A percentile compares a stretch with the other conserved stretches of the same genome.
These are phyloP conservation scores for Neofusicoccum kwambonambiense DNA, from an alignment of 2,329 filamentous ascomycete genomes.

Conservation along the genomic window DNA sequence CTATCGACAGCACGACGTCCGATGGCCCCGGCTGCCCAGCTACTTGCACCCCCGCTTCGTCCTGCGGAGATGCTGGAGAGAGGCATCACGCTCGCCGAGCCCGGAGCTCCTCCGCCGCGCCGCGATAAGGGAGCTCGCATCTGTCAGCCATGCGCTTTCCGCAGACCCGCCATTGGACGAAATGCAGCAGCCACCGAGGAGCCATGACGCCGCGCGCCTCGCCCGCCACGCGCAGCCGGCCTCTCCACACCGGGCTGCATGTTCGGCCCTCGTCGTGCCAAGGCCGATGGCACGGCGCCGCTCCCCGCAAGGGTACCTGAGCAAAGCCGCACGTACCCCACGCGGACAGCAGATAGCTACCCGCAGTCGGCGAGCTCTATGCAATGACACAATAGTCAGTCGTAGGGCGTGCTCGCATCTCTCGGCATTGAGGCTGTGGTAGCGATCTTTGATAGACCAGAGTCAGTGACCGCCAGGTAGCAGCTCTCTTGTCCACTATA, in stretches of 20 bases:
- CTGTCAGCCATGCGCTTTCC: background rate
- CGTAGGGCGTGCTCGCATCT: background rate
- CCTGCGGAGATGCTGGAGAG: background rate
- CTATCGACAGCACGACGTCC: background rate
- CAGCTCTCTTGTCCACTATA: background rate
- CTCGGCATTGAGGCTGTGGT: background rate
- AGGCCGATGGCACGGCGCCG: background rate
- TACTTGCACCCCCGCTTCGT: background rate
- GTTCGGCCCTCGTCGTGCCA: slow-evolving; percentile 1
- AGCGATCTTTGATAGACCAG: background rate
- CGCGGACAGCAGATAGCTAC: slow-evolving; percentile 4
- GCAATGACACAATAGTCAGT: background rate
- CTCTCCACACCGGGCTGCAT: background rate
- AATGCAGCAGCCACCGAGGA: background rate
- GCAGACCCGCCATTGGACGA: background rate
- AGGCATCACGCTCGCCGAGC: background rate
- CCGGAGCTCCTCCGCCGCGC: background rate
- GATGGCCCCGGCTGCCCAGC: background rate
- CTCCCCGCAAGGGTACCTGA: slow-evolving; percentile 7
- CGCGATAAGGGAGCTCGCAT: background rate
- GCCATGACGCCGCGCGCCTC: background rate
- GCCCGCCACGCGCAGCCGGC: background rate
- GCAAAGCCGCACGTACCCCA: background rate
- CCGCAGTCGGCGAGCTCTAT: background rate
- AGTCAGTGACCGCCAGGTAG: background rate